phyloP scores from a whole-genome alignment of 202 grass and related monocot species.

The Thinopyrum obtusiflorum region DNA sequence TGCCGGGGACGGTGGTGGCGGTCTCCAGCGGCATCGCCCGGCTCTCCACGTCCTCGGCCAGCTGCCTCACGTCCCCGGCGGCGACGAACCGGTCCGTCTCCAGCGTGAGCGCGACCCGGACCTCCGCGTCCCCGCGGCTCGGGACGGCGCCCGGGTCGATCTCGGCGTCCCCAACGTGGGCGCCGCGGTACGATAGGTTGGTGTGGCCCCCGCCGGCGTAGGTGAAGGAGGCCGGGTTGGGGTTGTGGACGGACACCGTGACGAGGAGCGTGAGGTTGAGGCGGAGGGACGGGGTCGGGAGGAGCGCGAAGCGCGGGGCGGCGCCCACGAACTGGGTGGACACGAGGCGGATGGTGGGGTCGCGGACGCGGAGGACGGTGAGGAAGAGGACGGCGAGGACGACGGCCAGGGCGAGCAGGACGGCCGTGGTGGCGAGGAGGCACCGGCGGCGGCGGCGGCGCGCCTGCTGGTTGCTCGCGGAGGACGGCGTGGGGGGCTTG shows the following conservation, averaged over 20 bases:
- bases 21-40: slow-evolving; percentile 36
- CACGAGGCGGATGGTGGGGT: slow-evolving; percentile 33
- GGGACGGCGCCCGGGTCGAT: slow-evolving; percentile 46
- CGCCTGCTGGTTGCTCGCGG: not conserved
- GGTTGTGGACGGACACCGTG: slow-evolving; percentile 43
- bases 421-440: not conserved
- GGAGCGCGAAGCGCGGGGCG: slow-evolving; percentile 34
- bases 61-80: not conserved
- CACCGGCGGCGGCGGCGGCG: slow-evolving; percentile 28
- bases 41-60: slow-evolving; percentile 33
- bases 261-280: slow-evolving; percentile 58
- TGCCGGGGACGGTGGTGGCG: slow-evolving; percentile 38
- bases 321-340: slow-evolving; percentile 36
- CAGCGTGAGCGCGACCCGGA: slow-evolving; percentile 29
- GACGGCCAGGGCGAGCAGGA: slow-evolving; percentile 27
- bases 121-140: slow-evolving; percentile 20
- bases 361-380: slow-evolving; percentile 38
- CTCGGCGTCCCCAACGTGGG: slow-evolving; percentile 43
- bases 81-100: slow-evolving; percentile 35
- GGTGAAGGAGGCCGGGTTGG: slow-evolving; percentile 53
- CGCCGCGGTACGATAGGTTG: slow-evolving; percentile 39
- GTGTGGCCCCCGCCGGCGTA: slow-evolving; percentile 27
- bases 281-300: slow-evolving; percentile 20
- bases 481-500: not conserved
- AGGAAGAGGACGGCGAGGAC: slow-evolving; percentile 38